Evolutionary conservation across 176 grass and related monocot species (phyloP).

Genomic region (Tuctoria greenei): DNA sequence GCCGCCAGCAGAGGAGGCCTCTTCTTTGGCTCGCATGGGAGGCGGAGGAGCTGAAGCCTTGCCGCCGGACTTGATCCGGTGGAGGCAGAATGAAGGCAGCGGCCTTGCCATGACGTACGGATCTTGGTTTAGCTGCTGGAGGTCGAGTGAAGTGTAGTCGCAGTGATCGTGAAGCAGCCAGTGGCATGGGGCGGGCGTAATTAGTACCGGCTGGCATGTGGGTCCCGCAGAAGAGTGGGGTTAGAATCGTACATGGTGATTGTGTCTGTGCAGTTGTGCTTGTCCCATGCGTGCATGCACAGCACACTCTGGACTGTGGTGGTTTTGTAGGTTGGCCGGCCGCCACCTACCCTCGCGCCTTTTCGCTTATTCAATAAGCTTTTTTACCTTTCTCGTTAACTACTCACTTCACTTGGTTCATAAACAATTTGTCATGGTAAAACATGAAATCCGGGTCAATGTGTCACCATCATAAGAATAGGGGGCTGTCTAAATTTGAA

Average conservation of each 20-base stretch:
- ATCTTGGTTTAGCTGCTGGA: background rate
- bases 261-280: background rate
- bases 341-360: background rate
- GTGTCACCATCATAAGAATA: too few species aligned
- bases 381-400: too few species aligned
- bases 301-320: background rate
- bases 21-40: slow-evolving; percentile 27
- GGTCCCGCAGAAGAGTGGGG: slow-evolving; percentile 1
- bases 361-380: background rate
- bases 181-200: background rate
- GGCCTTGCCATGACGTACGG: slow-evolving; percentile 40
- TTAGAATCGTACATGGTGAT: background rate
- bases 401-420: too few species aligned
- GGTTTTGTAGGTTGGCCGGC: background rate
- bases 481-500: too few species aligned
- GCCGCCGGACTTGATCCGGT: slow-evolving; percentile 37
- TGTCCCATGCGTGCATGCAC: background rate
- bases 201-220: slow-evolving; percentile 35
- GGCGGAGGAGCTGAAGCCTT: slow-evolving; percentile 10
- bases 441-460: too few species aligned
- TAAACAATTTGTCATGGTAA: too few species aligned
- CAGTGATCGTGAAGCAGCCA: background rate
- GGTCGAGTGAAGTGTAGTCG: background rate
- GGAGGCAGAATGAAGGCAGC: slow-evolving; percentile 58
- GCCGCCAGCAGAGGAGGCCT: background rate